A percentile compares a stretch with the other conserved stretches of the same genome.
These are phyloP conservation scores for Pseudocercospora musae DNA, from an alignment of 2,329 filamentous ascomycete genomes.

Conservation along the genomic window DNA sequence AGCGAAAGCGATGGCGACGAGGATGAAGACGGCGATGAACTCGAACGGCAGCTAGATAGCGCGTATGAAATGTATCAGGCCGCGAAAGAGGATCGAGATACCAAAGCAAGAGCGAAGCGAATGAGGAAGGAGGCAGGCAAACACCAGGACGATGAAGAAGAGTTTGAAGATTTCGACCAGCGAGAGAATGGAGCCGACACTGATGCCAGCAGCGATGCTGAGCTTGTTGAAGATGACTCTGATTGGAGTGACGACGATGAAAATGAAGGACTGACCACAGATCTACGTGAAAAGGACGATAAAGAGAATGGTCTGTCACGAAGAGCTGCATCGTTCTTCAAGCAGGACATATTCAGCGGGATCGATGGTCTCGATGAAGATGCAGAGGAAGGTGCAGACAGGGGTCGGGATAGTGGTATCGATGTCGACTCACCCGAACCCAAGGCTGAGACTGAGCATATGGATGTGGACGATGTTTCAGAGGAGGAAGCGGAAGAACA, in stretches of 20 bases:
- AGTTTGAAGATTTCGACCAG: conserved; percentile 78
- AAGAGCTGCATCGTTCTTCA: conserved; percentile 84
- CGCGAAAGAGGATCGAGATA: conserved; percentile 72
- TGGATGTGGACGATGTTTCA: conserved; percentile 16
- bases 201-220: conserved; percentile 52
- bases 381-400: conserved; percentile 38
- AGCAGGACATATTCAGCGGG: conserved; percentile 88
- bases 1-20: conserved; percentile 59
- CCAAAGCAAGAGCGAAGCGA: conserved; percentile 88
- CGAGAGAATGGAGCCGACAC: conserved; percentile 55
- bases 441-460: conserved; percentile 24
- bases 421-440: conserved; percentile 35
- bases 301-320: conserved; percentile 65
- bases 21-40: conserved; percentile 74
- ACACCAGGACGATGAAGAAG: conserved; percentile 65
- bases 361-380: conserved; percentile 61
- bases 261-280: conserved; percentile 53
- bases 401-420: conserved; percentile 44
- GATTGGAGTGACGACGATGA: conserved; percentile 51
- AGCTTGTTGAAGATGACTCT: conserved; percentile 53
- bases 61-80: conserved; percentile 87
- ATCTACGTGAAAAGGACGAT: conserved; percentile 52
- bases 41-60: conserved; percentile 80
- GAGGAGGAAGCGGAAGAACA: conserved; percentile 19
- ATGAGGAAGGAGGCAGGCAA: conserved; percentile 61